Base-by-base conservation (phyloP, 192 early-diverging fungal genomes). In the Diversispora epigaea region DNA sequence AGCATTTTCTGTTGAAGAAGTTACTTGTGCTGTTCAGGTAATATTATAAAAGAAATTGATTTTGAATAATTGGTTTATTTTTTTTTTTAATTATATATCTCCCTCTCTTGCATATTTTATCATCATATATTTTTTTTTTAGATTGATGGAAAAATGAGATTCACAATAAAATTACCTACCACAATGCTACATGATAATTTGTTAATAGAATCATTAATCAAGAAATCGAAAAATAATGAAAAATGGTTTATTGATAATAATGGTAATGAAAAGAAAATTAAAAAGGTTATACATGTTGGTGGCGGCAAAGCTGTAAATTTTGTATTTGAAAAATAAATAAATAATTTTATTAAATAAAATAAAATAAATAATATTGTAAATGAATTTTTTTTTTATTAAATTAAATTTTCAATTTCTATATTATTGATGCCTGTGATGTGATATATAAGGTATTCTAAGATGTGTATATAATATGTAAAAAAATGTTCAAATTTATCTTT, bases 91-190 rank as follows among this genome's bases (percentile, higher is more conserved):
- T 17, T 8, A 69, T n/a, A 61, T 49, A n/a, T n/a, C n/a, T n/a
- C n/a, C n/a, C n/a, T n/a, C n/a, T n/a, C n/a, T n/a, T n/a, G n/a
- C n/a, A 41, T 21, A 6, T 64, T 58, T 15, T 12, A 45, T 61
- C 4, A 39, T 39, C 5, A 46, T 40, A 45, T 11, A 63, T 83
- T 64, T 71, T 77, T 60, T 32, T 78, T 76, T 25, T 76, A 92
- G 86, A 74, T 93, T 32, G 92, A 97, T 76, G 93, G 95, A 63
- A 94, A 93, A 76, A 87, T 85, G 2, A 82, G 90, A 47, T 92
- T 92, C 46, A 89, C 83, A 55, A 61, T 94, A 6, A 73, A 76
- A 19, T 77, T 89, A 65, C 79, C 87, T 40, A 43, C 65, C 4
- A 65, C 75, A 47, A 69, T 83, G 47, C 25, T 82, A 25, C 43